Evolutionary conservation across 371 early-diverging fungal species (phyloP), one percentile per base, ranked within the genome.

Genomic region (Phascolomyces articulosus): DNA sequence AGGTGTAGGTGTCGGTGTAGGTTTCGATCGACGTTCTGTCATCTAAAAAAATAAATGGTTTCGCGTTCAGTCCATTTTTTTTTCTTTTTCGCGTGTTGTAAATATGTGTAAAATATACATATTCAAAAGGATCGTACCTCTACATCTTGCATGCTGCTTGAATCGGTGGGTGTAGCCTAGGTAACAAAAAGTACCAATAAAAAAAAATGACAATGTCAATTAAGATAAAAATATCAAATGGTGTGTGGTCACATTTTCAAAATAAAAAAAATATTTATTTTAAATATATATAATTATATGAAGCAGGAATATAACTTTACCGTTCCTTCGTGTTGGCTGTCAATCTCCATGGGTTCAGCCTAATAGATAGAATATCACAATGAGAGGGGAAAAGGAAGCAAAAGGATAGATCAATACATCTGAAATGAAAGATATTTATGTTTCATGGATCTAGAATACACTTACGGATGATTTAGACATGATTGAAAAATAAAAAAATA

Each of bases 101-200:
- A 11, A 9, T 31, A 31, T 34, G 11, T 34, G 11, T 34, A n/a
- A n/a, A n/a, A 34, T 34, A 34, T 34, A 34, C 0, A 23, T 24
- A n/a, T n/a, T n/a, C n/a, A n/a, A n/a, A n/a, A n/a, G n/a, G 47
- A 34, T 61, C 54, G 18, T 11, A 61, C 62, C 53, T 61, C 53
- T 21, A 27, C 40, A 61, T 61, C 62, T 6, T 15, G n/a, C 10
- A 21, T 15, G 40, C 34, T 61, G 21, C 29, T 61, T 8, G 51
- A 38, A 11, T 61, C 62, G 11, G 41, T 61, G 13, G 62, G 53
- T 9, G 62, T 61, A 20, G 20, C 51, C 62, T 60, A 23, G 10
- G 9, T 23, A 31, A 40, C 9, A 40, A 20, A 29, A 34, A 34
- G 34, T 34, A 34, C n/a, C n/a, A 2, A 34, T 2, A 34, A 34